phyloP scores from a whole-genome alignment of 2,329 filamentous ascomycete genomes.

The Shiraia bambusicola region DNA sequence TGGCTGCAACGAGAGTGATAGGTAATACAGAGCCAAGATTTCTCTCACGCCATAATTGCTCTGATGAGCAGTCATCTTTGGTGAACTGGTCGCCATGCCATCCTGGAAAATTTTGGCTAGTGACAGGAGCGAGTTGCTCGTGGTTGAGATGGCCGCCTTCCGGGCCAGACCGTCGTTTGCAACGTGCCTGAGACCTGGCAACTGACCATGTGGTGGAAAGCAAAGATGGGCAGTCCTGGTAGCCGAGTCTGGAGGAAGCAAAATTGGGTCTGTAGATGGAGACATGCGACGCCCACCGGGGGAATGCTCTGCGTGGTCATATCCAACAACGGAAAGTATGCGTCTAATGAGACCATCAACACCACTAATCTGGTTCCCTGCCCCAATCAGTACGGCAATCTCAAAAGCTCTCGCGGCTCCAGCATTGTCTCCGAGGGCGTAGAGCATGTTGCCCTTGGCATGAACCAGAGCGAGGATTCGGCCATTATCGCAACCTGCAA shows the following conservation, averaged over 20 bases:
- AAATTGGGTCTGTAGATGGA: constrained; percentile 61
- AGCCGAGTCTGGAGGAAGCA: constrained; percentile 81
- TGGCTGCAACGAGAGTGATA: constrained; percentile 89
- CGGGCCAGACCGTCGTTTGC: constrained; percentile 66
- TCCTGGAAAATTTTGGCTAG: constrained; percentile 98
- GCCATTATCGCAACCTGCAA: constrained; percentile 85
- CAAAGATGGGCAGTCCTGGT: constrained; percentile 79
- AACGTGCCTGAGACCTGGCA: constrained; percentile 77
- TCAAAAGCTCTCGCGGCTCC: constrained; percentile 88
- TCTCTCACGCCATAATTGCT: constrained; percentile 80
- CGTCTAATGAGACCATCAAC: constrained; percentile 77
- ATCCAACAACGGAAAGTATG: constrained; percentile 68
- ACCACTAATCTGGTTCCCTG: constrained; percentile 67
- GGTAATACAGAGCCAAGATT: constrained; percentile 90
- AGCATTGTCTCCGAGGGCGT: constrained; percentile 79
- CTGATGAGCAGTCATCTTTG: constrained; percentile 55
- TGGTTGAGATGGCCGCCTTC: constrained; percentile 84
- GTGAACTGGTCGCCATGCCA: constrained; percentile 75
- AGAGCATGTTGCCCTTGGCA: constrained; percentile 98
- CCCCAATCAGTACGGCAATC: constrained; percentile 86
- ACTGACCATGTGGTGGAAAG: constrained; percentile 71
- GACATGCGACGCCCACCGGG: constrained; percentile 29
- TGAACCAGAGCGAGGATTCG: constrained; percentile 91
- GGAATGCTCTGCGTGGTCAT: constrained; percentile 41
- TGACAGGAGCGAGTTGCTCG: constrained; percentile 91